These are phyloP conservation scores for Chamaenerion angustifolium DNA, from an alignment of 345 rosid genomes.

Conservation along the genomic window DNA sequence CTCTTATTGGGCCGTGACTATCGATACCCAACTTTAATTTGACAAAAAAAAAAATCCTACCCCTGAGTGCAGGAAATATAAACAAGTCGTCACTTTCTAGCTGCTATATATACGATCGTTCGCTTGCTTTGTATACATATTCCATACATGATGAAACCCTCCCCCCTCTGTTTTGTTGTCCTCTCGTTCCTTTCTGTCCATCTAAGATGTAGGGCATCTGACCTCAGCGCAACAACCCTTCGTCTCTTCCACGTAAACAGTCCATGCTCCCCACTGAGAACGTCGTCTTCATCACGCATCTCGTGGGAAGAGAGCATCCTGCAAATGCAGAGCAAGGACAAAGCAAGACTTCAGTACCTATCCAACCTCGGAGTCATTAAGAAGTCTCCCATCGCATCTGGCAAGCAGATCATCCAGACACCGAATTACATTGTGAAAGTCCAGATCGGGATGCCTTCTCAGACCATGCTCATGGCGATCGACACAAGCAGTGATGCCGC, in stretches of 20 bases:
- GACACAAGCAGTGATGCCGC: slow-evolving; percentile 87
- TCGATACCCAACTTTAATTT: too few relatives aligned
- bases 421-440: slow-evolving; percentile 72
- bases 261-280: slow-evolving; percentile 67
- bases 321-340: slow-evolving; percentile 53
- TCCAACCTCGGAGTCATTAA: slow-evolving; percentile 54
- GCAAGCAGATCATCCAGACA: slow-evolving; percentile 60
- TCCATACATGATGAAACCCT: slow-evolving; percentile 2
- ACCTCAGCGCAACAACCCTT: slow-evolving; percentile 49
- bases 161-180: slow-evolving; percentile 12
- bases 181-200: slow-evolving; percentile 14
- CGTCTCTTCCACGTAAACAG: slow-evolving; percentile 61
- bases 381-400: slow-evolving; percentile 81
- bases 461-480: slow-evolving; percentile 70
- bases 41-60: too few relatives aligned
- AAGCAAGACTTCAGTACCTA: slow-evolving; percentile 50
- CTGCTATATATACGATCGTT: too few relatives aligned
- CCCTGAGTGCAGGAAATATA: too few relatives aligned
- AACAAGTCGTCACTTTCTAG: too few relatives aligned
- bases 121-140: neutral
- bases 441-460: slow-evolving; percentile 78
- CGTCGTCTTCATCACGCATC: slow-evolving; percentile 26
- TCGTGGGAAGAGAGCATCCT: slow-evolving; percentile 77
- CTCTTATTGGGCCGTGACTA: too few relatives aligned
- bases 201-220: slow-evolving; percentile 6